A percentile compares a stretch with the other conserved stretches of the same genome.
These are phyloP conservation scores for Aspergillus quadricinctus DNA, from an alignment of 2,329 filamentous ascomycete species.

Conservation along the genomic window DNA sequence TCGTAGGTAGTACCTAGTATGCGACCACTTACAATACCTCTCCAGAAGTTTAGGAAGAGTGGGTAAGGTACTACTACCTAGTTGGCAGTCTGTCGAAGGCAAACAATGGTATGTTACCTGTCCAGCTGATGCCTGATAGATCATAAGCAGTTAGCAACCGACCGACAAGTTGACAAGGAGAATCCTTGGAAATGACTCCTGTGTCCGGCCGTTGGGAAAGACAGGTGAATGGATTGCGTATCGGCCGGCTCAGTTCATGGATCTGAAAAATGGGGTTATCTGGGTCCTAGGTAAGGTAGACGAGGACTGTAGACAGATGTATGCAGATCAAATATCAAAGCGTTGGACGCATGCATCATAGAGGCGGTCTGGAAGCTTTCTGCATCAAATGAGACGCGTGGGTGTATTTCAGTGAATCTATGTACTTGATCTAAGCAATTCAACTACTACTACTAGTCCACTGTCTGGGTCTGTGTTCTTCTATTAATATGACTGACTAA, in stretches of 20 bases:
- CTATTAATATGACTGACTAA: background rate
- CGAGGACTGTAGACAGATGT: background rate
- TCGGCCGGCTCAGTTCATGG: background rate
- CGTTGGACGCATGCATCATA: background rate
- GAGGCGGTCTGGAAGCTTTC: background rate
- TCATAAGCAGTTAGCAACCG: background rate
- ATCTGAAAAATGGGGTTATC: background rate
- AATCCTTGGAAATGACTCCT: background rate
- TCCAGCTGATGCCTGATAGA: constrained; percentile 22
- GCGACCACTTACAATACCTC: background rate
- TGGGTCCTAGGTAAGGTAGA: background rate
- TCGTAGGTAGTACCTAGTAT: background rate
- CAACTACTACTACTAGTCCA: background rate
- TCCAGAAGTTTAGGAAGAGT: background rate
- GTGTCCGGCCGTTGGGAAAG: background rate
- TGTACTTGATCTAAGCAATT: no score
- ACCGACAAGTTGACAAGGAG: background rate
- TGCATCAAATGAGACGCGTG: background rate
- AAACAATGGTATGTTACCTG: constrained; percentile 13
- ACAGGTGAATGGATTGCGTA: background rate
- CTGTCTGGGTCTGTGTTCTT: background rate
- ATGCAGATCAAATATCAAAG: background rate
- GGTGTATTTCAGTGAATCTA: background rate
- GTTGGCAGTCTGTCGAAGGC: background rate
- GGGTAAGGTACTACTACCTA: background rate